Base-by-base conservation (phyloP, 2,329 filamentous ascomycete species). In the Alternaria ventricosa region DNA sequence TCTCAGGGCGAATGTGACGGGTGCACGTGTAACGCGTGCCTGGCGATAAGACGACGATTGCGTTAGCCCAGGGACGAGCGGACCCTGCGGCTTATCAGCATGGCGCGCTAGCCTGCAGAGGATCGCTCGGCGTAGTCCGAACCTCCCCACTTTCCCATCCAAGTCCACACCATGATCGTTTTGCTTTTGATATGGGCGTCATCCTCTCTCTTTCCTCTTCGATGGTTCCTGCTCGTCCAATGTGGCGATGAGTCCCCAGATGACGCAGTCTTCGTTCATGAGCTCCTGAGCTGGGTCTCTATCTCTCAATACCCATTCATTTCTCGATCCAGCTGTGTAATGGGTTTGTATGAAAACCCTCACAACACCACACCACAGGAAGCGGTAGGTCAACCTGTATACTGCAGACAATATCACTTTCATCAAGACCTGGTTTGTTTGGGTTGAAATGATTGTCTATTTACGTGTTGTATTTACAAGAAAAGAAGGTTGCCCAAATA, bases 21-120 rank as follows among this genome's bases (percentile, higher is more conserved):
- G 30, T 33, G 64, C 64, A 68, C 66, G 64, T 64, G 67, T 57
- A 55, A 61, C 56, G 64, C 49, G 53, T 57, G 61, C 59, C 61
- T 62, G 59, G 51, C 45, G 56, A 63, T 63, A 54, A 55, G 60
- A 60, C 47, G 28, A 44, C 50, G 49, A 55, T 47, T 53, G 49
- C 49, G 28, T 53, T 53, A 53, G 30, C 23, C 20, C 49, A 53
- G 49, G 49, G n/a, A 46, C 54, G 13, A 25, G 18, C 41, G 23
- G 41, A 22, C 41, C 43, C 54, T 63, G 61, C 50, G 18, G 56
- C 61, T 64, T 61, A 63, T 63, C 63, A 57, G 64, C 49, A 53
- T 50, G 50, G 56, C 22, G 30, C 20, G 47, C 60, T 60, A 60
- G 50, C 41, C 36, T 27, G 20, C 20, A 60, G 50, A 28, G n/a